These are phyloP conservation scores for Aspergillus sp. DNA, from an alignment of 2,329 filamentous ascomycete species.

Conservation along the genomic window DNA sequence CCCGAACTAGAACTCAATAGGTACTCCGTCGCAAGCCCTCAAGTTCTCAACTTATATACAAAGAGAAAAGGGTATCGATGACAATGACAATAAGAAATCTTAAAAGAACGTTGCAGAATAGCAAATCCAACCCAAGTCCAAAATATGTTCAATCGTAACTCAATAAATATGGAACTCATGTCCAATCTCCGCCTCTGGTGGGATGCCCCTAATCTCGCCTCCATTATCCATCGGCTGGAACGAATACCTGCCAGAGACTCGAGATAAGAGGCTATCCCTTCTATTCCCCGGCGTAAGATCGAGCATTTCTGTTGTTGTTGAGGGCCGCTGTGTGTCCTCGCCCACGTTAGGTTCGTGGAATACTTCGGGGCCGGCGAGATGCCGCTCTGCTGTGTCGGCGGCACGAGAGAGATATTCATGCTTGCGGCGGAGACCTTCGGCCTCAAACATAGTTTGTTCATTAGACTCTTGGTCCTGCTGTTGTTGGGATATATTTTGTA, in stretches of 20 bases:
- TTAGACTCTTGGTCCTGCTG: slow-evolving; percentile 27
- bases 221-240: slow-evolving; percentile 26
- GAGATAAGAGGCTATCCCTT: slow-evolving; percentile 25
- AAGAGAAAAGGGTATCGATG: neutral
- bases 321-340: neutral
- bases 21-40: neutral
- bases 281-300: slow-evolving; percentile 29
- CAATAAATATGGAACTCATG: slow-evolving; percentile 38
- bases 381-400: slow-evolving; percentile 72
- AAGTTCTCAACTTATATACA: neutral
- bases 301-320: slow-evolving; percentile 18
- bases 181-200: slow-evolving; percentile 48
- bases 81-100: neutral
- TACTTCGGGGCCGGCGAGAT: slow-evolving; percentile 78
- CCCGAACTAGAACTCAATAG: neutral
- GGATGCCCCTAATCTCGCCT: slow-evolving; percentile 62
- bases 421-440: slow-evolving; percentile 46
- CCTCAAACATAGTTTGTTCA: slow-evolving; percentile 41
- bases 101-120: neutral
- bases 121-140: neutral
- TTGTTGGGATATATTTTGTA: slow-evolving; percentile 54
- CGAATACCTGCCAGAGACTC: slow-evolving; percentile 18
- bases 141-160: slow-evolving; percentile 4
- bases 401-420: slow-evolving; percentile 72
- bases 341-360: slow-evolving; percentile 68